These are phyloP conservation scores for Lolium perenne DNA, from an alignment of 176 grass and related monocot genomes.

Conservation along the genomic window DNA sequence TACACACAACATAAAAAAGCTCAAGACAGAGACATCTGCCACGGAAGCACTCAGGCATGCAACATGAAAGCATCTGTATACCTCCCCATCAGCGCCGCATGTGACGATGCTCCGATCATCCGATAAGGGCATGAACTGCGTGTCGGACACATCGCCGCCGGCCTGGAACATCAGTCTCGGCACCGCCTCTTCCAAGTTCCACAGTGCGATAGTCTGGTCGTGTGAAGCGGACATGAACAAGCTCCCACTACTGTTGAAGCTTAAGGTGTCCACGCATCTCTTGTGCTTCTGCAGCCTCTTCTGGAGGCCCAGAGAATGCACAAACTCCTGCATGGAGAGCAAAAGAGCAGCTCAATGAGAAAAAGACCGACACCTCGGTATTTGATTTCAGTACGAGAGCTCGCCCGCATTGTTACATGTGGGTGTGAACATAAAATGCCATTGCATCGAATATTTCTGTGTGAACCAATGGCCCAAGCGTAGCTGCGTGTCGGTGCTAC, in stretches of 20 bases:
- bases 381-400: no score
- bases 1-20: not conserved
- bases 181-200: slow-evolving; percentile 62
- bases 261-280: slow-evolving; percentile 65
- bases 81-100: slow-evolving; percentile 62
- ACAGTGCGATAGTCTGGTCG: slow-evolving; percentile 55
- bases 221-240: slow-evolving; percentile 69
- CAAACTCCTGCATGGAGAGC: slow-evolving; percentile 45
- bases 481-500: no score
- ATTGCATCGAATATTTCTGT: no score
- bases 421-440: no score
- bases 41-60: not conserved
- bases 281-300: slow-evolving; percentile 64
- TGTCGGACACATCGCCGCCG: slow-evolving; percentile 58
- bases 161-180: slow-evolving; percentile 46
- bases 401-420: no score
- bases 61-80: not conserved
- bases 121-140: slow-evolving; percentile 74
- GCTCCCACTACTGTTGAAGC: slow-evolving; percentile 66
- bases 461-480: no score
- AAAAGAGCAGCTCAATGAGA: not conserved
- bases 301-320: slow-evolving; percentile 54
- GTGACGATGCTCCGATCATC: slow-evolving; percentile 30
- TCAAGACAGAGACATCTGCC: not conserved
- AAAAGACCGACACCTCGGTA: no score